Evolutionary conservation across 1,284 basidiomycete species (phyloP).

Genomic region (Irpex sp.): DNA sequence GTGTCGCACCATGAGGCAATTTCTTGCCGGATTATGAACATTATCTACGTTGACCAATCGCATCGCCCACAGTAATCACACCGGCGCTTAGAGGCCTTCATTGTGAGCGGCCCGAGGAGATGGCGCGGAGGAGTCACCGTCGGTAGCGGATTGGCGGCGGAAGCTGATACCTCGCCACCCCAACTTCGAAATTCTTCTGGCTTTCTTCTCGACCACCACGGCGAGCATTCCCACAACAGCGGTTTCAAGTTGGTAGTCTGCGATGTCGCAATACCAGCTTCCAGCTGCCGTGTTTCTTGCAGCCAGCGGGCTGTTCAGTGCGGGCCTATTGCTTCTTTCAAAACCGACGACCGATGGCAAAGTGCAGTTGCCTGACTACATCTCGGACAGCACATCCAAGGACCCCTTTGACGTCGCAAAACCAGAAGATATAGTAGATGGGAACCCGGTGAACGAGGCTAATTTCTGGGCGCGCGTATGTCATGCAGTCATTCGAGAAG

Average conservation of each 20-base stretch:
- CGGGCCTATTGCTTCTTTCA: slow-evolving; percentile 36
- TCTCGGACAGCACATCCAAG: slow-evolving; percentile 31
- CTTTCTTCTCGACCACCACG: background rate
- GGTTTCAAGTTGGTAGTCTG: background rate
- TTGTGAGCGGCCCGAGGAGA: background rate
- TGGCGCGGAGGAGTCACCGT: background rate
- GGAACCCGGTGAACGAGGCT: slow-evolving; percentile 69
- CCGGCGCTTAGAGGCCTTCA: background rate
- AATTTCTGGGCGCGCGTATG: slow-evolving; percentile 71
- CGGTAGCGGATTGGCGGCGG: background rate
- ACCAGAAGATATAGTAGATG: slow-evolving; percentile 70
- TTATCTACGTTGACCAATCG: too few relatives aligned
- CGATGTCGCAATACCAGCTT: slow-evolving; percentile 62
- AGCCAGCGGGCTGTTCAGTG: slow-evolving; percentile 35
- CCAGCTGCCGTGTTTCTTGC: slow-evolving; percentile 38
- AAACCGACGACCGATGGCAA: slow-evolving; percentile 41
- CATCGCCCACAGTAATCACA: background rate
- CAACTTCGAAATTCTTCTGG: too few relatives aligned
- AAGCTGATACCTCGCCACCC: background rate
- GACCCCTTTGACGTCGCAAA: slow-evolving; percentile 81
- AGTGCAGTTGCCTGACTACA: slow-evolving; percentile 47
- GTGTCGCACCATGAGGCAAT: too few relatives aligned
- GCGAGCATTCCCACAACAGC: background rate
- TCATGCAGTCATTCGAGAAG: slow-evolving; percentile 12
- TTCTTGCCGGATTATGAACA: too few relatives aligned